A percentile compares a stretch with the other conserved stretches of the same genome.
These are phyloP conservation scores for Penicillium simplicissimum DNA, from an alignment of 495 filamentous ascomycete species.

Conservation along the genomic window DNA sequence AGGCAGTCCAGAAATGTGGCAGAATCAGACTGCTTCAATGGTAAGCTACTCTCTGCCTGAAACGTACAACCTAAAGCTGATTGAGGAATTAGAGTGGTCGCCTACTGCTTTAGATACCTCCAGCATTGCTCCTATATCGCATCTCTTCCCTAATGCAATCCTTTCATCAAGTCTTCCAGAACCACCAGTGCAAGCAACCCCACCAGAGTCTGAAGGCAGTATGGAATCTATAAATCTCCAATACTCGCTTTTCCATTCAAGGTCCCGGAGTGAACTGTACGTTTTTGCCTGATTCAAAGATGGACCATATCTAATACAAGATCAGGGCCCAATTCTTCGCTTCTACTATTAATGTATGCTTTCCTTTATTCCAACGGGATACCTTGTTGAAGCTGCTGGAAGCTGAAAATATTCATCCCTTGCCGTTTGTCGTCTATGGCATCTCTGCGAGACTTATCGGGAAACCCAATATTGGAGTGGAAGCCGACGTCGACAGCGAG, in stretches of 20 bases:
- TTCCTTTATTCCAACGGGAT: background rate
- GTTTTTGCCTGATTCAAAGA: background rate
- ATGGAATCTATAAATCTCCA: background rate
- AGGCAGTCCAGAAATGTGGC: background rate
- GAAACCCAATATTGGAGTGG: background rate
- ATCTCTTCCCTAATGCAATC: background rate
- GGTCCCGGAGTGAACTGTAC: slow-evolving; percentile 4
- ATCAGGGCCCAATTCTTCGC: background rate
- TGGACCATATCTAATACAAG: background rate
- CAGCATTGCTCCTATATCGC: background rate
- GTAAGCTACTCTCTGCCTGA: background rate
- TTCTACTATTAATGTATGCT: background rate
- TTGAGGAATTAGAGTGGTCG: background rate
- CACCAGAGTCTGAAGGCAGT: background rate
- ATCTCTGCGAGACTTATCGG: background rate
- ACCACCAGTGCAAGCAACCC: background rate
- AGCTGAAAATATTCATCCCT: background rate
- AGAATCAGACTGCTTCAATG: background rate
- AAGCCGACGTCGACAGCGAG: slow-evolving; percentile 3
- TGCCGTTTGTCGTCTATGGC: background rate
- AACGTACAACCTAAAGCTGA: background rate
- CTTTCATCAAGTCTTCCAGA: background rate
- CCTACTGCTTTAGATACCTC: background rate
- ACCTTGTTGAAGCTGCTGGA: background rate
- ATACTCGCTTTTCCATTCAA: slow-evolving; percentile 3